Base-by-base conservation (phyloP, 768 basidiomycete species). In the Auriscalpium orientale region DNA sequence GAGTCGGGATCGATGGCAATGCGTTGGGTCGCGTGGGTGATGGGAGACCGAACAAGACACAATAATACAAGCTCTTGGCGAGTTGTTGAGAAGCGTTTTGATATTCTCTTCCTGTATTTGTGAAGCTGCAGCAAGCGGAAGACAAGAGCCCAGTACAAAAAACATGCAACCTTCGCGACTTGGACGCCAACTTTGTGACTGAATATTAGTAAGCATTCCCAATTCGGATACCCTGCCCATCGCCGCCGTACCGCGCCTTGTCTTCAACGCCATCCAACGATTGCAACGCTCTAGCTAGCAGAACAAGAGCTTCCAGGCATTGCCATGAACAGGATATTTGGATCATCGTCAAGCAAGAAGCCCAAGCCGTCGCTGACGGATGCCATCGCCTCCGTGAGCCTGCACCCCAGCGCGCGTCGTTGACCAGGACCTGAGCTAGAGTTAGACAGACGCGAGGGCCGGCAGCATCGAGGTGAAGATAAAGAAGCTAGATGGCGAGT, bases 391-490 rank as follows among this genome's bases (percentile, higher is more conserved):
- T 85, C 92, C 58, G 89, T 91, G 63, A 68, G 84, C 74, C 21
- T 12, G 4, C 37, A 51, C 33, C 35, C 47, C 49, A 34, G 51
- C 49, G 28, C 21, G 18, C 44, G n/a, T 18, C 28, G 8, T 21
- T 54, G 55, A 49, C 45, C 51, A 18, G 56, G 51, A 43, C 56
- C 47, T 51, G 45, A 22, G 12, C 46, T 5, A 13, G 33, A 40
- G 49, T 35, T 50, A 97, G 94, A 97, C 93, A 68, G 95, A 98
- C 68, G 70, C 81, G 1, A 84, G 95, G 53, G 79, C 91, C 69
- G 84, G 85, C 28, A 84, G 89, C 12, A 89, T 97, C 59, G 94
- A 99, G 69, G 95, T 98, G 68, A 99, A 98, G 76, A 76, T 99
- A 63, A 89, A 87, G 74, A 99, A 98, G 70, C 80, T 99, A 33